These are phyloP conservation scores for Coleophoma cylindrospora DNA, from an alignment of 2,329 filamentous ascomycete genomes.

Conservation along the genomic window DNA sequence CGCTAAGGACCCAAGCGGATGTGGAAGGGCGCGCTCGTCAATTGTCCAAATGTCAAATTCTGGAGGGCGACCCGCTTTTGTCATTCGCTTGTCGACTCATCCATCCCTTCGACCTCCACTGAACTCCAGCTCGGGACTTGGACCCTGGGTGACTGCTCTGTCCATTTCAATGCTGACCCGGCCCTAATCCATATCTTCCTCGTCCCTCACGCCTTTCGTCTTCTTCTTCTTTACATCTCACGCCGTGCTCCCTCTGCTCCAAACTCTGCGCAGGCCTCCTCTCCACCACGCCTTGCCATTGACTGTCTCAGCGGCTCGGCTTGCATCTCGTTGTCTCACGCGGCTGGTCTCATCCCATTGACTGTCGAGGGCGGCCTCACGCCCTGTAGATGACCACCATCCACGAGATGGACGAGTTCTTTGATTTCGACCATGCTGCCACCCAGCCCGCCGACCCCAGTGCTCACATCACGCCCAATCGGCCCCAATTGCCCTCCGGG, in stretches of 20 bases:
- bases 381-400: slow-evolving; percentile 31
- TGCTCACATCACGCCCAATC: not conserved
- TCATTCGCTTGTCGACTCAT: not conserved
- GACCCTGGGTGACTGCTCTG: not conserved
- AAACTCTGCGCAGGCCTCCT: no score
- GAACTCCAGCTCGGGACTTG: no score
- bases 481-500: slow-evolving; percentile 15
- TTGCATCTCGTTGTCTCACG: not conserved
- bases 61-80: not conserved
- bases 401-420: slow-evolving; percentile 53
- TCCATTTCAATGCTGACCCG: not conserved
- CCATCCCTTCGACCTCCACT: not conserved
- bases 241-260: not conserved
- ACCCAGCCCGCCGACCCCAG: not conserved
- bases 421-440: slow-evolving; percentile 54
- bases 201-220: slow-evolving; percentile 14
- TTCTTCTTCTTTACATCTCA: slow-evolving; percentile 5
- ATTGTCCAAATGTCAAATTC: slow-evolving; percentile 10
- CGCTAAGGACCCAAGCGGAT: slow-evolving; percentile 8
- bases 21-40: slow-evolving; percentile 19
- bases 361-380: not conserved
- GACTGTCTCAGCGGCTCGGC: slow-evolving; percentile 4
- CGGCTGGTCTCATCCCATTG: not conserved
- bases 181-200: not conserved
- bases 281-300: slow-evolving; percentile 11